Base-by-base conservation (phyloP, 495 filamentous ascomycete species). In the Xylaria intraflava region DNA sequence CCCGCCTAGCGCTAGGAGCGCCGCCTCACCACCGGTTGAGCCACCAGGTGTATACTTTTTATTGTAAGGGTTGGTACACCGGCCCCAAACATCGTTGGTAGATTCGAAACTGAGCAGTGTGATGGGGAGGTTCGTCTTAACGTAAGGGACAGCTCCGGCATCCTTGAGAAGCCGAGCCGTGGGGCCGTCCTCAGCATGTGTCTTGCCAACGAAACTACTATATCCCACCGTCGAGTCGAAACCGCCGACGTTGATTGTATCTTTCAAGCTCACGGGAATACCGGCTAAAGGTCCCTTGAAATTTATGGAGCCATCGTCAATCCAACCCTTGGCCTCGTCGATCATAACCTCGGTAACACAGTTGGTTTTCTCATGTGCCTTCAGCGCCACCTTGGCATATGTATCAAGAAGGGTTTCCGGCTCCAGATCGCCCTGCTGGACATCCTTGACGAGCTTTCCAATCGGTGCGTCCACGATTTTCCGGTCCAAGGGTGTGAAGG, bases 91-190 rank as follows among this genome's bases (percentile, higher is more conserved):
- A 55, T 90, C 90, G 69, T 95, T 98, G 40, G 83, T 84, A 17
- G 87, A 90, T 67, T 97, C 93, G 62, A 97, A 97, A 27, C 85
- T 90, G 46, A 97, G 76, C 7, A 98, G 79, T 0, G 92, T 95
- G 46, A 92, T 86, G 3, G 93, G 93, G n/a, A 93, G 62, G 50
- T 93, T 92, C 1, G 93, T 98, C 75, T 97, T 98, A 16, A 91
- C 89, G 67, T 96, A 96, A 1, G 93, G 93, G 0, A 98, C 77
- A 3, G 93, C 93, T n/a, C 88, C 87, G n/a, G 90, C 89, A 69
- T 96, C 90, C 61, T 94, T 95, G 26, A 96, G 72, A 14, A 97
- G 62, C 46, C 77, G 77, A 4, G 89, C 82, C 69, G 94, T 79
- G 0, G 83, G 74, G 0, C 91, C 90, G 77, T 96, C 89, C 41